Evolutionary conservation across 2,329 filamentous ascomycete species (phyloP).

Genomic region (Aspergillus bombycis): DNA sequence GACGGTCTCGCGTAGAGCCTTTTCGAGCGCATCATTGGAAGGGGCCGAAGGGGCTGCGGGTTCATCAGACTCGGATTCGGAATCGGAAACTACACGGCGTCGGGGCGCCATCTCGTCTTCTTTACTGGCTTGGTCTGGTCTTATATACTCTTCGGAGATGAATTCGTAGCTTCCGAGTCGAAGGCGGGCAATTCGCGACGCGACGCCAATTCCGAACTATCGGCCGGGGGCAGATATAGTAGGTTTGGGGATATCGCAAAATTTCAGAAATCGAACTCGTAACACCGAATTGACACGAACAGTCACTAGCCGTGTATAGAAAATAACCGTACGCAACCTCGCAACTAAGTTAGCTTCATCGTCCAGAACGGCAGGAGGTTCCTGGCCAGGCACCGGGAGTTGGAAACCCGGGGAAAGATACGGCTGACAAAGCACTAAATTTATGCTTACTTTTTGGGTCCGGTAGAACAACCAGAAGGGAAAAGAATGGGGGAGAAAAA

Average conservation of each 20-base stretch:
- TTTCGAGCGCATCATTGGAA: constrained; percentile 41
- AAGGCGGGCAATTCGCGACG: not conserved
- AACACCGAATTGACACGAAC: not conserved
- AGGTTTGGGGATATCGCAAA: not conserved
- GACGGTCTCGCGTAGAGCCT: constrained; percentile 43
- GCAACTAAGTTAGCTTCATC: not conserved
- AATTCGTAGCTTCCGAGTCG: not conserved
- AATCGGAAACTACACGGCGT: constrained; percentile 34
- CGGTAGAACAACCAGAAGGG: not conserved
- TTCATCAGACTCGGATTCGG: constrained; percentile 33
- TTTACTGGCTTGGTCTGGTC: not conserved
- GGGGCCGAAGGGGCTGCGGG: constrained; percentile 21
- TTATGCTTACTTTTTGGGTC: not conserved
- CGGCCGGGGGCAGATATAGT: not conserved
- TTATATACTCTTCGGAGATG: not conserved
- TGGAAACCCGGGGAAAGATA: not conserved
- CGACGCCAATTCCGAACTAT: not conserved
- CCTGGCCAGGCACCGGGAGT: not conserved
- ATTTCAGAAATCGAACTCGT: not conserved
- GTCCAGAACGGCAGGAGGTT: not conserved
- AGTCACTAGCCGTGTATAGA: not conserved
- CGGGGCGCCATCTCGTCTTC: constrained; percentile 31
- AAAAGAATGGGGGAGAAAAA: not conserved
- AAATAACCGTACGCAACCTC: not conserved
- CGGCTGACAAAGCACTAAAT: constrained; percentile 12